Base-by-base conservation (phyloP, 306 rosid genomes). In the Oemleria cerasiformis region DNA sequence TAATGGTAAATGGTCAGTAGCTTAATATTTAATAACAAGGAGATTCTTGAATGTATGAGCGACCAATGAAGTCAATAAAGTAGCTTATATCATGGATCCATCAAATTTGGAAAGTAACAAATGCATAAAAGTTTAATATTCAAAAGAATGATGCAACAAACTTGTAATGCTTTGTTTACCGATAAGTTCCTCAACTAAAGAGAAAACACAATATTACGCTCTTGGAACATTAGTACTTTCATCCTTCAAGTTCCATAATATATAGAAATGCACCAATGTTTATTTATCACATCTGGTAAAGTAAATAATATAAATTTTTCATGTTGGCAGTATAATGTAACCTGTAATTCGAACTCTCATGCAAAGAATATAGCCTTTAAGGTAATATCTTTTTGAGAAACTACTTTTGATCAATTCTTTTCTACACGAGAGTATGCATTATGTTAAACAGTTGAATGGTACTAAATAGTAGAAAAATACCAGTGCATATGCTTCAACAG, bases 401-500 rank as follows among this genome's bases (percentile, higher is more conserved):
- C 47, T 34, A 17, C 11, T 9, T 40, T 63, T 11, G 45, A n/a
- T n/a, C 1, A 48, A 50, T 49, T 36, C 11, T 16, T 65, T 44
- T n/a, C 17, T 23, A 34, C 34, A 49, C 7, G 51, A 54, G 30
- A 54, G 45, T 14, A 7, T 20, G 8, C 9, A 12, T 54, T 42
- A 69, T 14, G 20, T 54, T 10, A 56, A 42, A 67, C 60, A 47
- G n/a, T 45, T 57, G 57, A 77, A 59, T 44, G 65, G 36, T 42
- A 41, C 38, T 19, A 73, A 21, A 56, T 50, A 41, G 60, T 77
- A 59, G 54, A 45, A 42, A 30, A 79, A 79, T 86, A 94, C 99
- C 96, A 91, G 76, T 9, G 96, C 81, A 75, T 91, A 93, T 66
- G 97, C 90, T 75, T 91, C 97, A 77, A 84, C 87, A 67, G 87